These are phyloP conservation scores for Cordyceps fumosorosea DNA, from an alignment of 2,329 filamentous ascomycete species.

Conservation along the genomic window DNA sequence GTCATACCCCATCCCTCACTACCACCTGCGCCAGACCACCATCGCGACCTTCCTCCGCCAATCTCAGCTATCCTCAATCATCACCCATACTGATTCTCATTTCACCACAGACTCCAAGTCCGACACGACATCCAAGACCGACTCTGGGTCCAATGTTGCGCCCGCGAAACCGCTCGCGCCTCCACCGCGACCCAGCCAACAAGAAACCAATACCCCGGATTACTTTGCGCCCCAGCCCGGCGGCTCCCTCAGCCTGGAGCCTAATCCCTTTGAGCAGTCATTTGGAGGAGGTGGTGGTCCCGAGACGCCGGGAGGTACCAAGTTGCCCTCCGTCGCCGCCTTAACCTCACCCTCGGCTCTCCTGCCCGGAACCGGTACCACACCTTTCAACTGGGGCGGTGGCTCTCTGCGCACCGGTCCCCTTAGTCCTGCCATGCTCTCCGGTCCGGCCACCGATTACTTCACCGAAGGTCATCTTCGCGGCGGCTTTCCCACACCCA, in stretches of 20 bases:
- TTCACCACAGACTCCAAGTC: slow-evolving; percentile 38
- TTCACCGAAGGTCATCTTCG: slow-evolving; percentile 76
- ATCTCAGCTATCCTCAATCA: not conserved
- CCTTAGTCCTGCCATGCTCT: slow-evolving; percentile 93
- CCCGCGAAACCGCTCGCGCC: slow-evolving; percentile 60
- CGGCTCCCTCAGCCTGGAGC: slow-evolving; percentile 66
- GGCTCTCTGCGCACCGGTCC: slow-evolving; percentile 87
- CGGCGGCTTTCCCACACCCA: slow-evolving; percentile 85
- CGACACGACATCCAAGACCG: slow-evolving; percentile 41
- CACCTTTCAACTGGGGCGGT: slow-evolving; percentile 70
- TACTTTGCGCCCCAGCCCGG: slow-evolving; percentile 57
- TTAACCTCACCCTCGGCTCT: slow-evolving; percentile 86
- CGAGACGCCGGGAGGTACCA: slow-evolving; percentile 76
- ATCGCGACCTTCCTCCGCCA: not conserved
- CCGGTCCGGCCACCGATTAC: slow-evolving; percentile 79
- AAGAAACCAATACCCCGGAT: slow-evolving; percentile 53
- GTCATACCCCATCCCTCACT: slow-evolving; percentile 2
- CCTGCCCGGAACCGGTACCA: slow-evolving; percentile 64
- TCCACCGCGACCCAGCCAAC: slow-evolving; percentile 58
- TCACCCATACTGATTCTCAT: slow-evolving; percentile 2
- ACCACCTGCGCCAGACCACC: not conserved
- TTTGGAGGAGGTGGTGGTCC: slow-evolving; percentile 61
- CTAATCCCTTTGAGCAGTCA: slow-evolving; percentile 95
- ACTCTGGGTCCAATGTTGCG: slow-evolving; percentile 51
- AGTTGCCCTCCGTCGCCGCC: slow-evolving; percentile 83